These are phyloP conservation scores for Avena sativa DNA, from an alignment of 176 grass and related monocot species.

Conservation along the genomic window DNA sequence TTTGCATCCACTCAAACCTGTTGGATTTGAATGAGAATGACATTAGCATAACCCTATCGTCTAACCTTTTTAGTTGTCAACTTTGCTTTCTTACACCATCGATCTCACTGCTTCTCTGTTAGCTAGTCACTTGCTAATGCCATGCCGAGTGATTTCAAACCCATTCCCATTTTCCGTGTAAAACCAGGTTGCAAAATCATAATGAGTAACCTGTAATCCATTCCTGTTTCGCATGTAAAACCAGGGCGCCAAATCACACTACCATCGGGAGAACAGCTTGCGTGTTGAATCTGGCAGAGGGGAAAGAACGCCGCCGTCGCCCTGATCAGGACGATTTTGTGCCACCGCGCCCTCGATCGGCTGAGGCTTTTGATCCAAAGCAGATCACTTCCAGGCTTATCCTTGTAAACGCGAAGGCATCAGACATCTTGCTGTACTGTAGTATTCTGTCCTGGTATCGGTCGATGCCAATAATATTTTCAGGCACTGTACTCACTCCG, in stretches of 20 bases:
- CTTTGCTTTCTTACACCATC: background rate
- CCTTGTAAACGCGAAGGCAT: background rate
- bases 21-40: too few relatives aligned
- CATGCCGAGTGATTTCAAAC: background rate
- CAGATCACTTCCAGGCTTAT: too few relatives aligned
- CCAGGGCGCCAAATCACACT: constrained; percentile 75
- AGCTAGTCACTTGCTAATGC: background rate
- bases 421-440: background rate
- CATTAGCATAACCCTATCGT: background rate
- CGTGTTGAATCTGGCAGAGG: constrained; percentile 50
- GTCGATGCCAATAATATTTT: background rate
- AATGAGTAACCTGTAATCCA: background rate
- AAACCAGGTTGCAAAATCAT: background rate
- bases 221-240: constrained; percentile 29
- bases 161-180: constrained; percentile 12
- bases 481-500: background rate
- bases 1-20: too few relatives aligned
- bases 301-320: constrained; percentile 39
- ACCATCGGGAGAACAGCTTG: constrained; percentile 84
- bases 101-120: background rate
- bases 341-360: background rate
- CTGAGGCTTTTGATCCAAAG: background rate
- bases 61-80: background rate
- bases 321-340: background rate
- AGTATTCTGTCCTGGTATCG: background rate